A percentile compares a stretch with the other conserved stretches of the same genome.
phyloP scores from a whole-genome alignment of 148 eudicot species.

The Rhododendron ovatum region DNA sequence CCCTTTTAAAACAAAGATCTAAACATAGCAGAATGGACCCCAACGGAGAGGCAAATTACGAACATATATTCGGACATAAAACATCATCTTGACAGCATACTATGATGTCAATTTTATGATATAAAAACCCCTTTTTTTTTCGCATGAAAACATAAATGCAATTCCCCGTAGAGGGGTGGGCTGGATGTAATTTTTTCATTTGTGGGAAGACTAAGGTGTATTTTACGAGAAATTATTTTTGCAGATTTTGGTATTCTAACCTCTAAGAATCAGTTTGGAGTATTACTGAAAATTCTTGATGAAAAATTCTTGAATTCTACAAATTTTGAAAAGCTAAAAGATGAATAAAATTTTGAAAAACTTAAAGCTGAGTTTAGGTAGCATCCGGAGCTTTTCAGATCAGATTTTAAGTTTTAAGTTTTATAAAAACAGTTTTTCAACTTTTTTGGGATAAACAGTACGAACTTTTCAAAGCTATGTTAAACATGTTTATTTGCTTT shows the following conservation, averaged over 20 bases:
- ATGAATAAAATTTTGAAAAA: too few species aligned
- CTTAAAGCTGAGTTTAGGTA: neutral
- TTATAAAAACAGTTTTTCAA: too few species aligned
- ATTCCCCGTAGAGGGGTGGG: neutral
- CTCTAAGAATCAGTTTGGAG: neutral
- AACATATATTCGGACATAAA: neutral
- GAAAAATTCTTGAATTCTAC: neutral
- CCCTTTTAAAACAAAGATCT: neutral
- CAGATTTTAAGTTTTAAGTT: neutral
- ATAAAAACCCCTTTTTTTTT: neutral
- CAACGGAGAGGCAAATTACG: neutral
- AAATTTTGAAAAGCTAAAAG: neutral
- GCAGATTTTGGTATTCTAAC: neutral
- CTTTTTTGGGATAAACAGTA: too few species aligned
- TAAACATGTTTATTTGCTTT: too few species aligned
- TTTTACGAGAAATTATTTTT: too few species aligned
- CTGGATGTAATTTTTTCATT: neutral
- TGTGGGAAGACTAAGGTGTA: neutral
- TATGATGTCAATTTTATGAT: neutral
- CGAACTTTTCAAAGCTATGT: neutral
- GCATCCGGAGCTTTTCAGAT: neutral
- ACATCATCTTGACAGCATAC: neutral
- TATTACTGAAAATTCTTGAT: neutral
- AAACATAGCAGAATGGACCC: neutral
- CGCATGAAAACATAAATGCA: neutral